Base-by-base conservation (phyloP, 106 monocot genomes). In the Xerophyta viscosa region DNA sequence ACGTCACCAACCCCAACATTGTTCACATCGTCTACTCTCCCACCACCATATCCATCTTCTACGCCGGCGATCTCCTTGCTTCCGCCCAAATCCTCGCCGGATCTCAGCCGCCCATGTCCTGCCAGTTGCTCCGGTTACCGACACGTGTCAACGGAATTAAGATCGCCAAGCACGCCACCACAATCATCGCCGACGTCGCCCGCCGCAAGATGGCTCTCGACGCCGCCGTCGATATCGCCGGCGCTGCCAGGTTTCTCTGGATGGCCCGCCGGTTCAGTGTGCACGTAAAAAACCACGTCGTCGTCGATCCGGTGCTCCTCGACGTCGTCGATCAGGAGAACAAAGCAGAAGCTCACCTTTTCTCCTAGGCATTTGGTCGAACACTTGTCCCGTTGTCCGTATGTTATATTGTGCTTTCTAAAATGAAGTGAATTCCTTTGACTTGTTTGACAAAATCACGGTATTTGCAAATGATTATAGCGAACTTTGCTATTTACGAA, bases 1-100 rank as follows among this genome's bases (percentile, higher is more conserved):
- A 84, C 61, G 84, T 84, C 56, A 80, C 80, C 61, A 90, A 90
- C 68, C 89, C 89, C 64, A 90, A 90, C 70, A 17, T 71, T 33
- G 80, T 77, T 60, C 69, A 84, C 53, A 68, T 90, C 41, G 31
- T 18, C 60, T 81, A 84, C 74, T 31, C 48, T 14, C 58, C 90
- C 12, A 47, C 84, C 42, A 52, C 58, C 49, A 44, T 90, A 31
- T 74, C 81, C 60, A 90, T 90, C 65, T 77, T 68, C 74, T 84
- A 90, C 64, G 61, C 42, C 58, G 90, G 79, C 27, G 50, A 69
- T 53, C 77, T 29, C 54, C 69, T 90, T 46, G 89, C 80, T 62
- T 31, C 81, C 23, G 90, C 90, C 36, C 15, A 10, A 29, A 65
- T 83, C 53, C 20, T 56, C 41, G 83, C 76, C 24, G 83, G 76